Evolutionary conservation across 78 protist species (phyloP).

Genomic region (Protostelium mycophagum): DNA sequence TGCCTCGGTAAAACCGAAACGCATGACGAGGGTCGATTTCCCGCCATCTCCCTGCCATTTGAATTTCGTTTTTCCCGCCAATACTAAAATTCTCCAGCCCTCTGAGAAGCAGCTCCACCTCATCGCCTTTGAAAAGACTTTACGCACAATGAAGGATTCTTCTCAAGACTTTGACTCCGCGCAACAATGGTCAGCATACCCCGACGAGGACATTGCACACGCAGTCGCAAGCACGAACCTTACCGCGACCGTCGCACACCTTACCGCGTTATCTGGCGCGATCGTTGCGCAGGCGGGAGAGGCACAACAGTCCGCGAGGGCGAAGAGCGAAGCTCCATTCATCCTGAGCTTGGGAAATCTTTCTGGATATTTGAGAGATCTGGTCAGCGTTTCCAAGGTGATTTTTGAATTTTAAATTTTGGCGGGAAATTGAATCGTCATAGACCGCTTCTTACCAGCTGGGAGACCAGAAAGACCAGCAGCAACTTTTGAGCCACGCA

Average conservation of each 20-base stretch:
- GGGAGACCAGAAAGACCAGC: neutral
- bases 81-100: neutral
- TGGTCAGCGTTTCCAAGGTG: neutral
- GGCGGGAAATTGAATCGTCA: neutral
- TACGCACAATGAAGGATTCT: neutral
- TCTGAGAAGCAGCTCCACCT: neutral
- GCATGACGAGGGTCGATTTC: too few relatives aligned
- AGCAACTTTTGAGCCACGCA: neutral
- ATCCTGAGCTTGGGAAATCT: neutral
- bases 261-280: neutral
- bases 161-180: neutral
- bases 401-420: neutral
- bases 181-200: neutral
- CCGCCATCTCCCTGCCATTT: too few relatives aligned
- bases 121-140: neutral
- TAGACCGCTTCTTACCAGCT: neutral
- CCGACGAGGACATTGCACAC: neutral
- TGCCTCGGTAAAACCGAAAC: too few relatives aligned
- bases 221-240: neutral
- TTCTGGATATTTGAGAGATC: neutral
- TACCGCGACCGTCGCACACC: neutral
- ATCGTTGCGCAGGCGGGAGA: neutral
- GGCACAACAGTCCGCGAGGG: neutral
- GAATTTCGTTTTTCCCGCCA: neutral
- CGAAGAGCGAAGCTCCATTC: neutral